Evolutionary conservation across 495 filamentous ascomycete species (phyloP).

Genomic region (Penicillium paxilli): DNA sequence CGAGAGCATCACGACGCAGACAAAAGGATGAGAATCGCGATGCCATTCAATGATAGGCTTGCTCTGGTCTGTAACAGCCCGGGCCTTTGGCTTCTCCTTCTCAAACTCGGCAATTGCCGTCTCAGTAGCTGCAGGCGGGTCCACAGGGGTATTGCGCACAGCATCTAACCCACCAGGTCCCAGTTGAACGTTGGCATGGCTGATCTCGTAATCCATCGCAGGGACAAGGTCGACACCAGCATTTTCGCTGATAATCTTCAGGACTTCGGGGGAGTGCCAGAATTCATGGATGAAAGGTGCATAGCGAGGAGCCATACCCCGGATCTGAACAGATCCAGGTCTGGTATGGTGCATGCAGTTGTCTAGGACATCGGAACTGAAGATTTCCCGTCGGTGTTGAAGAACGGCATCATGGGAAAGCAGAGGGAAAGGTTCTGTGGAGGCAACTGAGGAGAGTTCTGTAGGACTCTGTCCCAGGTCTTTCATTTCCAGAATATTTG

Average conservation of each 20-base stretch:
- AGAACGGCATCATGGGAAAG: conserved; percentile 66
- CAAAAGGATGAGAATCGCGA: conserved; percentile 1
- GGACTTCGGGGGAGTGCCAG: conserved; percentile 65
- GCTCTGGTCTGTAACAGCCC: not conserved
- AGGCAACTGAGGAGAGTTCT: not conserved
- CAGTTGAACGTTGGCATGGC: conserved; percentile 61
- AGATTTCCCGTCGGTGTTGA: conserved; percentile 65
- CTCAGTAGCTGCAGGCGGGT: not conserved
- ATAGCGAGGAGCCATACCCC: conserved; percentile 25
- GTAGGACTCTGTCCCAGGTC: not conserved
- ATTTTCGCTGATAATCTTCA: conserved; percentile 65
- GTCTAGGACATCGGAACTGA: conserved; percentile 61
- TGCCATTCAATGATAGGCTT: conserved; percentile 1
- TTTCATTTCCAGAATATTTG: not conserved
- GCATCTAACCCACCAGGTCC: conserved; percentile 1
- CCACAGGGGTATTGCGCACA: conserved; percentile 1
- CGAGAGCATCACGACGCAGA: conserved; percentile 1
- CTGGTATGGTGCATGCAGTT: conserved; percentile 44
- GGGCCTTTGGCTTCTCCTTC: not conserved
- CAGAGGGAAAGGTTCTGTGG: conserved; percentile 60
- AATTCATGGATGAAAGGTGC: conserved; percentile 69
- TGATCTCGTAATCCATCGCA: conserved; percentile 72
- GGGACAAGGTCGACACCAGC: conserved; percentile 75
- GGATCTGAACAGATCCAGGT: conserved; percentile 2
- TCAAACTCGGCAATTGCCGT: not conserved